Evolutionary conservation across 1,284 basidiomycete genomes (phyloP).

Genomic region (Papiliotrema flavescens): DNA sequence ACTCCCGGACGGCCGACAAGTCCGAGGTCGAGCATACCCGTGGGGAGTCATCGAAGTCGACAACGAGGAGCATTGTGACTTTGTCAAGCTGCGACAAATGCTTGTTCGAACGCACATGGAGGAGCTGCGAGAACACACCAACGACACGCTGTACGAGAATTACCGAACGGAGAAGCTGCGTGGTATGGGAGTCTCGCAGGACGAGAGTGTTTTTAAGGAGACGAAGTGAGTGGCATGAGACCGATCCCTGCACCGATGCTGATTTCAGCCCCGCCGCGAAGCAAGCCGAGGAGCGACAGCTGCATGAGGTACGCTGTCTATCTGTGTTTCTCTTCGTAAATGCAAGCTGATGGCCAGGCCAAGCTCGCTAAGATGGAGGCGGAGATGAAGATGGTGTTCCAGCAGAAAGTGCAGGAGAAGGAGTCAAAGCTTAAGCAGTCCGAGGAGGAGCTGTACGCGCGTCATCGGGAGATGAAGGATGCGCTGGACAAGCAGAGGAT

Average conservation of each 20-base stretch:
- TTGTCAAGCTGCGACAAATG: slow-evolving; percentile 98
- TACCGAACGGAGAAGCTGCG: slow-evolving; percentile 92
- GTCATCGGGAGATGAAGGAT: slow-evolving; percentile 98
- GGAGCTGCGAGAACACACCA: slow-evolving; percentile 91
- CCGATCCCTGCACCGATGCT: not conserved
- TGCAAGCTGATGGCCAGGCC: slow-evolving; percentile 50
- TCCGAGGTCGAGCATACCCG: slow-evolving; percentile 88
- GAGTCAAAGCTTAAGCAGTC: slow-evolving; percentile 96
- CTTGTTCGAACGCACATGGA: slow-evolving; percentile 98
- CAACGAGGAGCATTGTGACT: slow-evolving; percentile 97
- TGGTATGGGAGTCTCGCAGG: slow-evolving; percentile 93
- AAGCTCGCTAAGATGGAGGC: slow-evolving; percentile 98
- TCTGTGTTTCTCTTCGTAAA: not conserved
- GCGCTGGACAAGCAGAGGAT: slow-evolving; percentile 92
- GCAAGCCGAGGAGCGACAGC: slow-evolving; percentile 86
- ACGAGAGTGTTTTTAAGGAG: slow-evolving; percentile 95
- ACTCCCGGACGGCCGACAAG: slow-evolving; percentile 78
- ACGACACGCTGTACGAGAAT: slow-evolving; percentile 89
- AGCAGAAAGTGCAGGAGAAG: slow-evolving; percentile 98
- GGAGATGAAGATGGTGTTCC: slow-evolving; percentile 99
- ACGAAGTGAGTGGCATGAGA: slow-evolving; percentile 69
- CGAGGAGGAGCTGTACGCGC: slow-evolving; percentile 94
- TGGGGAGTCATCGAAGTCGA: slow-evolving; percentile 98
- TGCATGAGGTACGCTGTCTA: slow-evolving; percentile 62
- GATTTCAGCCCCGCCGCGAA: slow-evolving; percentile 77